A percentile compares a stretch with the other conserved stretches of the same genome.
Evolutionary conservation across 805 yeast genomes (phyloP).

Genomic region (Clavispora santaluciae): DNA sequence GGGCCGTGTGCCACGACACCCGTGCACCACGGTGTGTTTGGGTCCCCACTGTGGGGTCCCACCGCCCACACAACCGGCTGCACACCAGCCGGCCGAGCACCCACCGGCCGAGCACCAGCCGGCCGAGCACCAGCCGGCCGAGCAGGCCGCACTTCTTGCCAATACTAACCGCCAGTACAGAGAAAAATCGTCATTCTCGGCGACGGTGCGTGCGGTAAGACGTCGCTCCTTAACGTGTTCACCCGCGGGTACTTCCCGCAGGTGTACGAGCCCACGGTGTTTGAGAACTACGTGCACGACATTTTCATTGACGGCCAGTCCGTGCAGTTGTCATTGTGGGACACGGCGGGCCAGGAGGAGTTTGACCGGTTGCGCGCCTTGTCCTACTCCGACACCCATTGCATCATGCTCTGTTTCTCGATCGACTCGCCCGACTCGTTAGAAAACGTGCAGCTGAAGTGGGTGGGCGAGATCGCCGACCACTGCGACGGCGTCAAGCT

Average conservation of each 20-base stretch:
- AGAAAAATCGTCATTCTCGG: constrained; percentile 93
- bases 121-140: no score
- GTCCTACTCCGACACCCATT: constrained; percentile 92
- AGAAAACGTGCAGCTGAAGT: constrained; percentile 89
- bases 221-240: constrained; percentile 89
- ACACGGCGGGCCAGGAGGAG: constrained; percentile 98
- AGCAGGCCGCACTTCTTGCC: no score
- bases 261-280: constrained; percentile 96
- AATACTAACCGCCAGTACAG: constrained; percentile 45
- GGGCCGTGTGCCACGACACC: no score
- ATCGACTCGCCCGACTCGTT: constrained; percentile 92
- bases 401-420: constrained; percentile 93
- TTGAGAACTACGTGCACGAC: constrained; percentile 95
- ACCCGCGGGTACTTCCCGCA: constrained; percentile 98
- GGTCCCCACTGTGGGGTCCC: no score
- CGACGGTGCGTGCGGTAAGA: constrained; percentile 98
- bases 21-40: no score
- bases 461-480: constrained; percentile 97
- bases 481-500: constrained; percentile 95
- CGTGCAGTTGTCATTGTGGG: constrained; percentile 92
- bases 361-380: constrained; percentile 90
- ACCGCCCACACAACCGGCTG: no score
- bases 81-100: no score
- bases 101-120: no score
- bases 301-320: constrained; percentile 93